These are phyloP conservation scores for Saccharum officinarum DNA, from an alignment of 176 grass and related monocot species.

Conservation along the genomic window DNA sequence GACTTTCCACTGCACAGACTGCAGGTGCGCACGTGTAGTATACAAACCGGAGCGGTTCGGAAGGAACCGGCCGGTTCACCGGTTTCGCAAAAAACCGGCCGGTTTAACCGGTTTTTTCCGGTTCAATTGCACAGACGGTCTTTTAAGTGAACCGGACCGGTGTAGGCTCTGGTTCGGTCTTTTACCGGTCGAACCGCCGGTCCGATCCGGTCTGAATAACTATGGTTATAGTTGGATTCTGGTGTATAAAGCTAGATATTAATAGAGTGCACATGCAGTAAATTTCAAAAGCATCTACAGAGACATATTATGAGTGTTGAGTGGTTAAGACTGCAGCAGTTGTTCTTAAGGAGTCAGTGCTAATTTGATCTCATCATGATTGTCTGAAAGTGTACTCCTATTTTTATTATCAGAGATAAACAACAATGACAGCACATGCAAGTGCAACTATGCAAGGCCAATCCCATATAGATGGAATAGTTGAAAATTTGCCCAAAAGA, in stretches of 20 bases:
- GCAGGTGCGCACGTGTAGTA: too few species aligned
- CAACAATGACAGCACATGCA: background rate
- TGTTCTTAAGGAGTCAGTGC: background rate
- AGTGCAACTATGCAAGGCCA: background rate
- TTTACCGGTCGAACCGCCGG: too few species aligned
- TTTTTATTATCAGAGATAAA: background rate
- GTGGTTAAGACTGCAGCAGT: conserved; percentile 16
- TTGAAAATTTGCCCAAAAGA: background rate
- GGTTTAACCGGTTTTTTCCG: too few species aligned
- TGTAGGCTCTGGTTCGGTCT: too few species aligned
- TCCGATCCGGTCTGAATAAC: too few species aligned
- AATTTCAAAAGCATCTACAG: conserved; percentile 20
- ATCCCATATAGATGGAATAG: background rate
- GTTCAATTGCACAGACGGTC: too few species aligned
- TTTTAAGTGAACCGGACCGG: too few species aligned
- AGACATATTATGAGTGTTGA: conserved; percentile 15
- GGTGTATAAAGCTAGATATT: conserved; percentile 26
- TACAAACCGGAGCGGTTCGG: too few species aligned
- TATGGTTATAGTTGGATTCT: conserved; percentile 39
- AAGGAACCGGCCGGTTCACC: too few species aligned
- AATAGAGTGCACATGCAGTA: conserved; percentile 19
- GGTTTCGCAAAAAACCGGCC: too few species aligned
- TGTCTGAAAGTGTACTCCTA: background rate
- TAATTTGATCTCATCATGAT: conserved; percentile 31
- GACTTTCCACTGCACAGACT: too few species aligned